A percentile compares a stretch with the other conserved stretches of the same genome.
Evolutionary conservation across 1,139 yeast species (phyloP).

Genomic region (Suzukiozyma palmioleophila): DNA sequence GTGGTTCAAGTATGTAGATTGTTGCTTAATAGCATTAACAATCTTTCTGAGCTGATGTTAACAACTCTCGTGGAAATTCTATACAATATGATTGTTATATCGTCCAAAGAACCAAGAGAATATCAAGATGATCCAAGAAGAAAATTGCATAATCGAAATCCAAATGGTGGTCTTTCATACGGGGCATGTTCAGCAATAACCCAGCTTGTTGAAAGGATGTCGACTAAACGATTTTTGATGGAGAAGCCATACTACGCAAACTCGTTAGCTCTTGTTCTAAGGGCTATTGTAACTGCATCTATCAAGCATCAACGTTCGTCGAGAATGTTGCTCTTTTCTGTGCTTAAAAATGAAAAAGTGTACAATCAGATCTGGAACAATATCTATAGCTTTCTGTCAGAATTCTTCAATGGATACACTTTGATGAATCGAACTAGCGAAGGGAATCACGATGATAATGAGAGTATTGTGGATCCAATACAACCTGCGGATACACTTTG

Average conservation of each 20-base stretch:
- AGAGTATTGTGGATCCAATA: slow-evolving; percentile 2
- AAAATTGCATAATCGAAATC: slow-evolving; percentile 29
- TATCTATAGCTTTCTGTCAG: slow-evolving; percentile 25
- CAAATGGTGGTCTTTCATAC: slow-evolving; percentile 53
- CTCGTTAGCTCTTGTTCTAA: slow-evolving; percentile 51
- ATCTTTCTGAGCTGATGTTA: slow-evolving; percentile 19
- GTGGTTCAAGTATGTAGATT: slow-evolving; percentile 46
- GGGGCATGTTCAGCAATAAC: slow-evolving; percentile 53
- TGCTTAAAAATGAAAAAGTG: slow-evolving; percentile 45
- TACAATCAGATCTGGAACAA: slow-evolving; percentile 32
- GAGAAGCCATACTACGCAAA: slow-evolving; percentile 51
- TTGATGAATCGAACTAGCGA: slow-evolving; percentile 12
- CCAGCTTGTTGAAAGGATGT: slow-evolving; percentile 47
- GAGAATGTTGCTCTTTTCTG: slow-evolving; percentile 48
- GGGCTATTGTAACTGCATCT: slow-evolving; percentile 51
- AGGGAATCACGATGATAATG: slow-evolving; percentile 10
- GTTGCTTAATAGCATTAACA: slow-evolving; percentile 1
- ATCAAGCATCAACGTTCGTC: slow-evolving; percentile 48
- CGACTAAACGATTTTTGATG: slow-evolving; percentile 37
- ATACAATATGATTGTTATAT: slow-evolving; percentile 54
- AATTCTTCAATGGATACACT: slow-evolving; percentile 21
- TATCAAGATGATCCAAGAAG: slow-evolving; percentile 21
- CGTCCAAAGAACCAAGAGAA: slow-evolving; percentile 12
- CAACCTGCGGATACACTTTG: slow-evolving; percentile 5
- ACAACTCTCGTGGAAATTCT: slow-evolving; percentile 53